Evolutionary conservation across 2,329 filamentous ascomycete species (phyloP).

Genomic region (Apiospora arundinis): DNA sequence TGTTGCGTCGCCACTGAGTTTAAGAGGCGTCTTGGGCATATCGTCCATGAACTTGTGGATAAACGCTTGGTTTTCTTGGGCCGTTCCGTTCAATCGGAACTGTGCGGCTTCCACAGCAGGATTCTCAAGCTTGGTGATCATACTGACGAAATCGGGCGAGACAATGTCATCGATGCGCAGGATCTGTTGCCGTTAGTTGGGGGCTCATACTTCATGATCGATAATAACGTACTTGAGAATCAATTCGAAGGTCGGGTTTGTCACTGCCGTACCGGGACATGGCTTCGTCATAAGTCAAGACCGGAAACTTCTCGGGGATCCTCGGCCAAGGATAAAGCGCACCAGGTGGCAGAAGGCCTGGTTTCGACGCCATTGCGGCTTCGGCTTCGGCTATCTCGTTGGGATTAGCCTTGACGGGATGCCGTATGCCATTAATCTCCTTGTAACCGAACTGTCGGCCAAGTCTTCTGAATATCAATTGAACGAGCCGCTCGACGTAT

Average conservation of each 20-base stretch:
- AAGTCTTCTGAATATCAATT: conserved; percentile 55
- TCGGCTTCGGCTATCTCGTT: background rate
- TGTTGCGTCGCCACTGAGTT: conserved; percentile 73
- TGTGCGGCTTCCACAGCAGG: conserved; percentile 80
- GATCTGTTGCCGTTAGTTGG: conserved; percentile 55
- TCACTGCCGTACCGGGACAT: conserved; percentile 87
- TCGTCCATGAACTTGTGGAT: conserved; percentile 73
- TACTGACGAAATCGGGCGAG: conserved; percentile 69
- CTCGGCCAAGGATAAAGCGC: background rate
- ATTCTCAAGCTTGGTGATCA: conserved; percentile 72
- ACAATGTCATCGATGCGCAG: conserved; percentile 68
- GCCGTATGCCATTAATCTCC: conserved; percentile 36
- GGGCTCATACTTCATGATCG: background rate
- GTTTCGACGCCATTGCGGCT: background rate
- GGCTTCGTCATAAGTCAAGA: conserved; percentile 70
- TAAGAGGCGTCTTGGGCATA: conserved; percentile 64
- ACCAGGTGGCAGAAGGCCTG: background rate
- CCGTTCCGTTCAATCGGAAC: conserved; percentile 54
- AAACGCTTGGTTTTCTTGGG: conserved; percentile 38
- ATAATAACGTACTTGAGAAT: conserved; percentile 60
- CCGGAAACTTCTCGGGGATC: background rate
- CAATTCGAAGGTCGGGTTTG: conserved; percentile 87
- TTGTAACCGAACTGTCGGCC: conserved; percentile 29
- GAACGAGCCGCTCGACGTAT: conserved; percentile 58
- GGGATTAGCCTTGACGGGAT: conserved; percentile 40